Evolutionary conservation across 176 grass and related monocot genomes (phyloP).

Genomic region (Rhynchospora pubera): DNA sequence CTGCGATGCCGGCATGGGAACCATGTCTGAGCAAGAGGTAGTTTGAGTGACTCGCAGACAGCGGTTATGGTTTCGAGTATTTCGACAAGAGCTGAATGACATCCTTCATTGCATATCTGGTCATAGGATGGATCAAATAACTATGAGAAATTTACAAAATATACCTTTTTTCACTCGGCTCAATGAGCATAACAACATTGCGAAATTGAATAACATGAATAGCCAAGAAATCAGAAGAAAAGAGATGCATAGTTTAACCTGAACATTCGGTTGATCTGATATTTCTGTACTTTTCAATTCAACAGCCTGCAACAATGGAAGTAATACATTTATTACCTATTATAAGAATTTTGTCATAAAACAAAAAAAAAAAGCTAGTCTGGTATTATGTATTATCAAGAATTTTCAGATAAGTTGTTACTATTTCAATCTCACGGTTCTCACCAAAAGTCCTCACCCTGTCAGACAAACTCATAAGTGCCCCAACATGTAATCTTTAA

Average conservation of each 20-base stretch:
- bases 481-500: background rate
- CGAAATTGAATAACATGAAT: background rate
- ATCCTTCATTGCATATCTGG: conserved; percentile 94
- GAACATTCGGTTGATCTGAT: conserved; percentile 65
- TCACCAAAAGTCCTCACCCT: background rate
- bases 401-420: background rate
- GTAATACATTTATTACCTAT: background rate
- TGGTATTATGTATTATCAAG: too few species aligned
- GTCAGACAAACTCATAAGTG: background rate
- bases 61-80: conserved; percentile 77
- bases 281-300: conserved; percentile 93
- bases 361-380: background rate
- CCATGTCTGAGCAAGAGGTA: too few species aligned
- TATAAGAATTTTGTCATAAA: background rate
- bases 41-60: conserved; percentile 73
- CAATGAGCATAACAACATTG: background rate
- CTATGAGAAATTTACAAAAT: conserved; percentile 21
- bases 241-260: conserved; percentile 30
- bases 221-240: background rate
- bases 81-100: conserved; percentile 77
- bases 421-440: background rate
- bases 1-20: too few species aligned
- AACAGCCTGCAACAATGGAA: conserved; percentile 55
- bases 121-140: conserved; percentile 9
- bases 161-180: background rate